Conservation (phyloP, 345 rosid genomes). For the Viola odorata region DNA sequence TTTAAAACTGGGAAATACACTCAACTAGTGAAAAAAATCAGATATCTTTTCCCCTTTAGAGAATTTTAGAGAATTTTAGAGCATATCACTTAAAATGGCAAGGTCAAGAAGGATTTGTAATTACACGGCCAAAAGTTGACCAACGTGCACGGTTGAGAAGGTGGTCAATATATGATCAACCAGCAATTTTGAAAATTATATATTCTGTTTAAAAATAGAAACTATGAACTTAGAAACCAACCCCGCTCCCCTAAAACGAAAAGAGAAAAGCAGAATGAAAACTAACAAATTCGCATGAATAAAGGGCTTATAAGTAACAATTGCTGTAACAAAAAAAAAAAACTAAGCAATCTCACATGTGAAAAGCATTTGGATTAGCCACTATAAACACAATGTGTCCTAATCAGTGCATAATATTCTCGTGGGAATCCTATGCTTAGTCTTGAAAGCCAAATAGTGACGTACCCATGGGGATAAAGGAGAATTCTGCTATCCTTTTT, state of each 20-base stretch:
- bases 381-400: neutral
- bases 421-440: neutral
- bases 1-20: neutral
- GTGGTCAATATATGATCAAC: neutral
- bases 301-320: neutral
- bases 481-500: slow-evolving; percentile 83
- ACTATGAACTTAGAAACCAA: neutral
- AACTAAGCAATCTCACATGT: neutral
- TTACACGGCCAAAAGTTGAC: neutral
- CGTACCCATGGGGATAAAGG: slow-evolving; percentile 77
- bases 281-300: neutral
- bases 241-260: neutral
- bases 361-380: neutral
- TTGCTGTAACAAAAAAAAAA: neutral
- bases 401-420: neutral
- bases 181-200: neutral
- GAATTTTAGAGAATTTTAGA: too few relatives aligned
- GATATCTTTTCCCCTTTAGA: too few relatives aligned
- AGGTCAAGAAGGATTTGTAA: too few relatives aligned
- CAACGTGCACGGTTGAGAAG: neutral
- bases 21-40: too few relatives aligned
- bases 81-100: too few relatives aligned
- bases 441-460: neutral
- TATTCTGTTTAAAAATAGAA: neutral
- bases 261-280: neutral